These are phyloP conservation scores for Hypoxylon lenormandii DNA, from an alignment of 495 filamentous ascomycete genomes.

Conservation along the genomic window DNA sequence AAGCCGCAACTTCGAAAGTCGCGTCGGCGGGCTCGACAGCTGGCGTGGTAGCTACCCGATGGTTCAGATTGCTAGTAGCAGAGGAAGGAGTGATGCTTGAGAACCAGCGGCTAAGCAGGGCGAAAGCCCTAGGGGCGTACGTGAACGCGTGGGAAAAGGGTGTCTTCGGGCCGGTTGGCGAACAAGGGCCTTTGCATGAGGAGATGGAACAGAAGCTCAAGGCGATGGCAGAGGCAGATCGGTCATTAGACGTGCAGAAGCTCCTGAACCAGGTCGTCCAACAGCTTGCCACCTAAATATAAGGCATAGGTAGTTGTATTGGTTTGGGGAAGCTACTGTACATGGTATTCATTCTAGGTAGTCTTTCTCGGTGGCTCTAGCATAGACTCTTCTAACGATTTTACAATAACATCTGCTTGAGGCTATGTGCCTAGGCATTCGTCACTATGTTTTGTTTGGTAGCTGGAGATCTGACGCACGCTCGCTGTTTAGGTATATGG, in stretches of 20 bases:
- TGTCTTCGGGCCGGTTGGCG: slow-evolving; percentile 39
- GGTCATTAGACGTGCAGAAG: slow-evolving; percentile 60
- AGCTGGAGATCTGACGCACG: no score
- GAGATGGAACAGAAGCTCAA: slow-evolving; percentile 42
- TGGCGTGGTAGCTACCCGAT: slow-evolving; percentile 48
- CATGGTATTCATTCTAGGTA: no score
- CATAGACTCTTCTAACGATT: no score
- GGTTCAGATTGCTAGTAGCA: slow-evolving; percentile 55
- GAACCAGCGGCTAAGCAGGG: slow-evolving; percentile 54
- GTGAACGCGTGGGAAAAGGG: slow-evolving; percentile 50
- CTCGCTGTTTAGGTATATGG: no score
- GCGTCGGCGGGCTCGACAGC: slow-evolving; percentile 2
- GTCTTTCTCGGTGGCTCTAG: no score
- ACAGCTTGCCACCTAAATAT: slow-evolving; percentile 24
- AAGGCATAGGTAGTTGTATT: neutral
- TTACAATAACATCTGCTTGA: no score
- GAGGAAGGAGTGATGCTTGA: slow-evolving; percentile 55
- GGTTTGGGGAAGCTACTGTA: neutral
- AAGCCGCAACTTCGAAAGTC: slow-evolving; percentile 22
- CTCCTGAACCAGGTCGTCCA: slow-evolving; percentile 41
- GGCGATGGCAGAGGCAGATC: slow-evolving; percentile 52
- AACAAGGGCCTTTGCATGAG: slow-evolving; percentile 24
- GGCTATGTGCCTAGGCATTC: no score
- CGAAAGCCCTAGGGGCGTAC: slow-evolving; percentile 53
- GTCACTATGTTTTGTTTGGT: no score